Evolutionary conservation across 768 basidiomycete species (phyloP).

Genomic region (Suillus lakei): DNA sequence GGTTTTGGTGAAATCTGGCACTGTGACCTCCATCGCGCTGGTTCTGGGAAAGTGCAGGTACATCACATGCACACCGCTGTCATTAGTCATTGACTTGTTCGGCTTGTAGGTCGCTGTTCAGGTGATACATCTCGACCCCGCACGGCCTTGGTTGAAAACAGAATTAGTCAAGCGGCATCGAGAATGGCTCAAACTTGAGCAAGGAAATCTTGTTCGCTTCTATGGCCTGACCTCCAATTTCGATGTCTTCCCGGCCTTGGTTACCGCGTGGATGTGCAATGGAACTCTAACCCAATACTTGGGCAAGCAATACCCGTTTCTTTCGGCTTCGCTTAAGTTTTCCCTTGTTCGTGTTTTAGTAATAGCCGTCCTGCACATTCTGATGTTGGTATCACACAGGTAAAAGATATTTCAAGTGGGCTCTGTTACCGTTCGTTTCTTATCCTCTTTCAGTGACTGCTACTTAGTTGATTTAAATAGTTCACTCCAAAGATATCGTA

Average conservation of each 20-base stretch:
- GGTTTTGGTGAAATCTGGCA: not conserved
- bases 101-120: not conserved
- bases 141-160: not conserved
- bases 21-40: not conserved
- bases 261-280: slow-evolving; percentile 47
- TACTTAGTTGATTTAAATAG: not conserved
- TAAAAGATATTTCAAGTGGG: slow-evolving; percentile 44
- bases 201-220: slow-evolving; percentile 42
- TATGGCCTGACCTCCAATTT: slow-evolving; percentile 42
- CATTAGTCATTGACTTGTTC: not conserved
- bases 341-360: slow-evolving; percentile 34
- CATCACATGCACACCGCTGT: not conserved
- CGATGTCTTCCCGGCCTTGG: slow-evolving; percentile 41
- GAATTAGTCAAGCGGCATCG: not conserved
- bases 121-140: not conserved
- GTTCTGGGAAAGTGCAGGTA: not conserved
- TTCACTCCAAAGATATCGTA: slow-evolving; percentile 7
- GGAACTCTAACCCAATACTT: slow-evolving; percentile 45
- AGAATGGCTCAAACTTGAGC: slow-evolving; percentile 43
- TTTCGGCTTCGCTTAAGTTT: slow-evolving; percentile 11
- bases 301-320: slow-evolving; percentile 32
- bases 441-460: not conserved
- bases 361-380: not conserved
- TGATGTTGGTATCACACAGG: slow-evolving; percentile 26
- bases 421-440: slow-evolving; percentile 40